Conservation (phyloP, 129 eudicot genomes). For the Escallonia rubra region DNA sequence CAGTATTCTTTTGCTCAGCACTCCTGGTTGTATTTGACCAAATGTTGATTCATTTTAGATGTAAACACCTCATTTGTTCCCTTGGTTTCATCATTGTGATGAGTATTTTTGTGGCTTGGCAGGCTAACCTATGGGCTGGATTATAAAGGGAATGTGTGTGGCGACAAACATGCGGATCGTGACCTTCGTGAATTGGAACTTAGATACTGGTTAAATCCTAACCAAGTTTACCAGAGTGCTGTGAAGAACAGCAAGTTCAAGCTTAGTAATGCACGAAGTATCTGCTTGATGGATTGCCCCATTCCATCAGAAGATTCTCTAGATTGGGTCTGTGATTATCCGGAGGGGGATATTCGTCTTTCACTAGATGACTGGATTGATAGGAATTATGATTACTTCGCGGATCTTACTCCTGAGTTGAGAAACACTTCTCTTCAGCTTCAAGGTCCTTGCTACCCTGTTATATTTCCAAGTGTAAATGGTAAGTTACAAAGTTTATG, state of each 20-base stretch:
- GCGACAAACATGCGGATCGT: slow-evolving; percentile 68
- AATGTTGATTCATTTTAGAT: not conserved
- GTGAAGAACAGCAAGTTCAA: slow-evolving; percentile 52
- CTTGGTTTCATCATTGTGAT: not conserved
- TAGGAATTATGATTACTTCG: slow-evolving; percentile 79
- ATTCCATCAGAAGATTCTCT: slow-evolving; percentile 77
- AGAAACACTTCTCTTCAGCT: slow-evolving; percentile 88
- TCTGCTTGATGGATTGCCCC: slow-evolving; percentile 90
- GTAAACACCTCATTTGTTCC: not conserved
- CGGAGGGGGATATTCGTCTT: slow-evolving; percentile 77
- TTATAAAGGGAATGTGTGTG: slow-evolving; percentile 94
- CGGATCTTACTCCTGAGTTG: slow-evolving; percentile 76
- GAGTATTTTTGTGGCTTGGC: slow-evolving; percentile 16
- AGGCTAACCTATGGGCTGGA: slow-evolving; percentile 86
- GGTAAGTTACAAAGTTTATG: slow-evolving; percentile 34
- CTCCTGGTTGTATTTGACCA: not conserved
- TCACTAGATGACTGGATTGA: slow-evolving; percentile 73
- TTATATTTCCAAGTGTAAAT: slow-evolving; percentile 92
- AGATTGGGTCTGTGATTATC: slow-evolving; percentile 94
- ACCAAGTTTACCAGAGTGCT: slow-evolving; percentile 88
- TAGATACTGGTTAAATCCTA: slow-evolving; percentile 85
- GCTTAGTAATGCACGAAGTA: slow-evolving; percentile 63
- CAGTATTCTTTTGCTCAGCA: not conserved
- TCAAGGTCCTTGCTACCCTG: slow-evolving; percentile 97
- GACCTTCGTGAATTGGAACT: slow-evolving; percentile 74